These are phyloP conservation scores for Thuja plicata DNA, from an alignment of 83 land plant species.

Conservation along the genomic window DNA sequence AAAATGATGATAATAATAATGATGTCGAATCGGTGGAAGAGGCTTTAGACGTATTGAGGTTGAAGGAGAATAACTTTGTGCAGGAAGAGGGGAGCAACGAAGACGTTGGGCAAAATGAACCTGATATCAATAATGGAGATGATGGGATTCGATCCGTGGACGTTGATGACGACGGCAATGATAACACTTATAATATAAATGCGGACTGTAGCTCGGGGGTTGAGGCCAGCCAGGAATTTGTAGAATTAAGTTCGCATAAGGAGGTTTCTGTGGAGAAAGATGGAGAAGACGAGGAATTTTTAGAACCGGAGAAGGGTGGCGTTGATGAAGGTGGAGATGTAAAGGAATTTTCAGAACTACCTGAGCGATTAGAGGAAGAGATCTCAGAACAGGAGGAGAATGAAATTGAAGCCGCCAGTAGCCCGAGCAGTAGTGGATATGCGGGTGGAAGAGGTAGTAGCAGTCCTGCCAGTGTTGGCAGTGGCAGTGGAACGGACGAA, in stretches of 20 bases:
- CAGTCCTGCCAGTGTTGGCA: constrained; percentile 16
- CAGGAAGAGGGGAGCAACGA: background rate
- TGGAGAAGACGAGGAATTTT: background rate
- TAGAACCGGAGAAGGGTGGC: background rate
- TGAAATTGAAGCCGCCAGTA: constrained; percentile 40
- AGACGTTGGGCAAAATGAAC: background rate
- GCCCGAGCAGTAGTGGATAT: constrained; percentile 76
- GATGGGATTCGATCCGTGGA: background rate
- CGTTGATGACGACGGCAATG: background rate
- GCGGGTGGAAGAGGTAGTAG: constrained; percentile 73
- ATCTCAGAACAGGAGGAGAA: constrained; percentile 8
- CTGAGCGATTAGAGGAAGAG: background rate
- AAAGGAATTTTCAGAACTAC: background rate
- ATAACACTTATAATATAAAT: background rate
- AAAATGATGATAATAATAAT: background rate
- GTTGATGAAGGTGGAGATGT: background rate
- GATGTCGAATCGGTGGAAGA: background rate
- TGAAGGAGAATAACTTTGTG: background rate
- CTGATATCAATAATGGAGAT: background rate
- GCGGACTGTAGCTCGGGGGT: background rate
- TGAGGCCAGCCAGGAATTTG: background rate
- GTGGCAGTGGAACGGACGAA: constrained; percentile 22
- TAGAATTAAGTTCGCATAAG: too few species aligned
- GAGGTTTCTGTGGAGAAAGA: background rate
- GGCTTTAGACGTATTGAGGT: background rate